phyloP scores from a whole-genome alignment of 164 flowering plant genomes.

The Malania oleifera region DNA sequence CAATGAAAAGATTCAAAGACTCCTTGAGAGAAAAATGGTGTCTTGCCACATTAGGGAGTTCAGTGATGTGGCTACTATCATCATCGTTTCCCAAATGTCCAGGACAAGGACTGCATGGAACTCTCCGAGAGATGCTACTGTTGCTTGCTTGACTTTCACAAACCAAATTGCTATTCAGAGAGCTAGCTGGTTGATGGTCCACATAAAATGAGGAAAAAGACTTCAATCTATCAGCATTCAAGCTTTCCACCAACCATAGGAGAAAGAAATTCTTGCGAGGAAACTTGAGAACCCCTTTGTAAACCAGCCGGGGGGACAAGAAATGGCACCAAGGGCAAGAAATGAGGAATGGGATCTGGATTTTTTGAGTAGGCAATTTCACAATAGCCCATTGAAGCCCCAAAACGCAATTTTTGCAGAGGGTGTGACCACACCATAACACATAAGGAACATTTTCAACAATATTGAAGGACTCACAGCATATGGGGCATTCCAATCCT shows the following conservation, averaged over 20 bases:
- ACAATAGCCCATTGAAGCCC: constrained; percentile 47
- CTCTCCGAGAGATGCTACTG: constrained; percentile 5
- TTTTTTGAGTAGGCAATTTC: constrained; percentile 37
- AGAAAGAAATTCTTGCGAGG: constrained; percentile 68
- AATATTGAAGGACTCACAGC: constrained; percentile 73
- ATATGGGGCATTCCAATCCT: constrained; percentile 67
- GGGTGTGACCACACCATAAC: constrained; percentile 77
- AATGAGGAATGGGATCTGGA: constrained; percentile 57
- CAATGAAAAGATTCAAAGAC: constrained; percentile 38
- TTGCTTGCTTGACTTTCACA: constrained; percentile 6
- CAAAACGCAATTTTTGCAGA: constrained; percentile 64
- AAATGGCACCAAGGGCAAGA: constrained; percentile 83
- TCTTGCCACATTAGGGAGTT: constrained; percentile 21
- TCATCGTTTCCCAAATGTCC: background rate
- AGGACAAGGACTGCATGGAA: background rate
- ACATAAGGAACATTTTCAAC: constrained; percentile 70
- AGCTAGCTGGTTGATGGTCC: constrained; percentile 13
- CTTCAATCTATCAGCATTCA: constrained; percentile 44
- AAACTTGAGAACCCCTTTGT: constrained; percentile 54
- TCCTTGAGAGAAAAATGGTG: constrained; percentile 30
- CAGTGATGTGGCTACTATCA: constrained; percentile 2
- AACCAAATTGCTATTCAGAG: constrained; percentile 10
- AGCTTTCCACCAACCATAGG: constrained; percentile 74
- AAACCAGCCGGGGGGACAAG: constrained; percentile 46
- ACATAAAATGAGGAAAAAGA: constrained; percentile 12